Base-by-base conservation (phyloP, 2,329 filamentous ascomycete genomes). In the Colletotrichum tabaci region DNA sequence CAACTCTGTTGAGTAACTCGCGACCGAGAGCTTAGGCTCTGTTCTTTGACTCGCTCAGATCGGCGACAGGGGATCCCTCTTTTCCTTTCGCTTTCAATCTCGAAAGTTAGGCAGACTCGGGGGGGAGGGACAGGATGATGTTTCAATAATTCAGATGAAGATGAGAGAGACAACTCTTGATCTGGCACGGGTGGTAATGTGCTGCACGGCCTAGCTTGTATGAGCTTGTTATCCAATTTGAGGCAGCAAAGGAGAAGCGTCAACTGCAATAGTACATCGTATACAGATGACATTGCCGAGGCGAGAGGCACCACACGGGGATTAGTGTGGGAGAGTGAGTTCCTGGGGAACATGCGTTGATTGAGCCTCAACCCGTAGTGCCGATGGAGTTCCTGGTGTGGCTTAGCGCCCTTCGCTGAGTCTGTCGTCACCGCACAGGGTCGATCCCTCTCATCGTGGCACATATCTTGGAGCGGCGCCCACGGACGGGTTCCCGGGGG, bases 371-470 rank as follows among this genome's bases (percentile, higher is more conserved):
- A 71, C 66, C 61, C 61, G 61, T 72, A 57, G 50, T 72, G 52
- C 47, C 50, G 55, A 55, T 65, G 57, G 61, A 44, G 70, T 70
- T 44, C 46, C 42, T 21, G 55, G 55, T 35, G 66, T 72, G 70
- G 70, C 70, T 71, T 65, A 71, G 70, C 61, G 55, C 30, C 26
- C n/a, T 72, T 26, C 55, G 55, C 52, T 70, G 42, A 49, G 18
- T 61, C 56, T 70, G 72, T 62, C 72, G 70, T 73, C 72, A 61
- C 72, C 49, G 61, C 38, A 53, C 72, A 70, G 61, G 70, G 70
- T 44, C 66, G 61, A 74, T 73, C 61, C 58, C 61, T 55, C 50
- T 60, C 53, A 47, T 55, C 64, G 47, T 67, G 23, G 44, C 50
- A 61, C 68, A 68, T 71, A 60, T 53, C 65, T 60, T 46, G 53